Percentiles rank a stretch among this genome's conserved stretches.
Conservation (phyloP, 257 asterid species). For the Solanum etuberosum region DNA sequence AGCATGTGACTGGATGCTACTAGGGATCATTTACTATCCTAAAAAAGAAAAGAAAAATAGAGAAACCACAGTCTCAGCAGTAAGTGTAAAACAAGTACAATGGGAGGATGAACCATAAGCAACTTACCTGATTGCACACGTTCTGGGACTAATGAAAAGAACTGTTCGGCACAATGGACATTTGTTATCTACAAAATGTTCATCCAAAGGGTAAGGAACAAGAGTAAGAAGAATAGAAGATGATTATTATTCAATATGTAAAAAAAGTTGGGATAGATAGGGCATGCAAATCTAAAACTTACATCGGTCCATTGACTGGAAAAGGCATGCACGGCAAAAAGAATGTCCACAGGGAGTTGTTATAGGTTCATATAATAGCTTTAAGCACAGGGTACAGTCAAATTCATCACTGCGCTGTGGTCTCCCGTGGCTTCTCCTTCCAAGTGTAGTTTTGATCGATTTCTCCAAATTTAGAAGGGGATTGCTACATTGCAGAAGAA, state of each 20-base stretch:
- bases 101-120: constrained; percentile 1
- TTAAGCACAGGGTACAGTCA: constrained; percentile 92
- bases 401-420: constrained; percentile 82
- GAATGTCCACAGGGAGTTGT: constrained; percentile 99
- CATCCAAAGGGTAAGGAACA: not conserved
- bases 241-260: not conserved
- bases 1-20: not conserved
- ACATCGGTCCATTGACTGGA: constrained; percentile 97
- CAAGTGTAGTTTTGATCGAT: constrained; percentile 18
- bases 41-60: not conserved
- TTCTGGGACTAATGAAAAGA: constrained; percentile 67
- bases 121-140: constrained; percentile 78
- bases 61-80: not conserved
- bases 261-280: not conserved
- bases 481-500: constrained; percentile 29
- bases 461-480: constrained; percentile 58
- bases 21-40: not conserved
- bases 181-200: constrained; percentile 52
- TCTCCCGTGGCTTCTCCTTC: constrained; percentile 42
- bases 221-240: not conserved
- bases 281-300: constrained; percentile 1
- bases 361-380: constrained; percentile 76
- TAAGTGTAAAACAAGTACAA: not conserved
- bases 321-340: constrained; percentile 89
- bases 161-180: constrained; percentile 97